Conservation (phyloP, 2,329 filamentous ascomycete species). For the Claviceps cyperi region DNA sequence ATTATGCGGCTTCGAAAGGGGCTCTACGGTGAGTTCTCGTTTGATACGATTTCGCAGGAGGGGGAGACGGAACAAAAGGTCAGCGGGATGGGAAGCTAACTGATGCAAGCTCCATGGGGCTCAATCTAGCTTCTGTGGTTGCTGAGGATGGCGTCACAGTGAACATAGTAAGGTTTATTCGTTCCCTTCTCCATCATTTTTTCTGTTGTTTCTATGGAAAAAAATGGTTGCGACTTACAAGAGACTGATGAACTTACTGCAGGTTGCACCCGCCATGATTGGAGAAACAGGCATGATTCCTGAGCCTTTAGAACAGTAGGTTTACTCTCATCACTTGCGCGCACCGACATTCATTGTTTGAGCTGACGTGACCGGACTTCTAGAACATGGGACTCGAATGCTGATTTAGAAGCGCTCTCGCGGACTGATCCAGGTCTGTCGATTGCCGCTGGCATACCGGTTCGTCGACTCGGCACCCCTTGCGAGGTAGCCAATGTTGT, state of each 20-base stretch:
- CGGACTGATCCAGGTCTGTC: slow-evolving; percentile 4
- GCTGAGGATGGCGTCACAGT: slow-evolving; percentile 5
- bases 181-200: not conserved
- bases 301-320: slow-evolving; percentile 3
- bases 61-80: not conserved
- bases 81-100: not conserved
- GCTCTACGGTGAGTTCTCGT: slow-evolving; percentile 2
- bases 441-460: slow-evolving; percentile 4
- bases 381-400: slow-evolving; percentile 3
- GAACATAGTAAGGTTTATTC: slow-evolving; percentile 1
- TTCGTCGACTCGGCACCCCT: slow-evolving; percentile 4
- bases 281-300: slow-evolving; percentile 8
- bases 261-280: slow-evolving; percentile 7
- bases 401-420: not conserved
- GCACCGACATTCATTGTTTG: too few species aligned
- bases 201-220: not conserved
- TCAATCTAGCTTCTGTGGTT: slow-evolving; percentile 5
- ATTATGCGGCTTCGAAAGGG: slow-evolving; percentile 7
- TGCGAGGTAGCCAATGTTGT: slow-evolving; percentile 7
- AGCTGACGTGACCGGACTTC: not conserved
- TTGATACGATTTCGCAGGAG: not conserved
- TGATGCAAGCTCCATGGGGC: slow-evolving; percentile 4
- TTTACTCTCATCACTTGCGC: not conserved
- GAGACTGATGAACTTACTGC: not conserved
- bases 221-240: not conserved